Percentiles rank a stretch among this genome's conserved stretches.
Evolutionary conservation across 441 rosid genomes (phyloP).

Genomic region (Biscutella laevigata): DNA sequence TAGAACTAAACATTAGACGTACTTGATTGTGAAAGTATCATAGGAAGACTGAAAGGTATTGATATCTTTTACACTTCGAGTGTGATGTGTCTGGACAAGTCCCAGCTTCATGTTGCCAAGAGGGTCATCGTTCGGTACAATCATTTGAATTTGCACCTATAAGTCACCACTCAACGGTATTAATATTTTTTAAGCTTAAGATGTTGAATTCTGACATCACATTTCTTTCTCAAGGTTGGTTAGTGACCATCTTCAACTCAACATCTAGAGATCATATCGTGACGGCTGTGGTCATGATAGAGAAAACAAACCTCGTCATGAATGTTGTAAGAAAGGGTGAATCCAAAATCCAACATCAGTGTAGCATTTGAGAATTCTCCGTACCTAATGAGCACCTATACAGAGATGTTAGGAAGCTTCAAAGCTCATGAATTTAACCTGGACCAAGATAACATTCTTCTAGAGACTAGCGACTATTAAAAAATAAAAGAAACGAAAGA

Average conservation of each 20-base stretch:
- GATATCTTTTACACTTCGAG: constrained; percentile 32
- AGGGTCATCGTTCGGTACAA: constrained; percentile 39
- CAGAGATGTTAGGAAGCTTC: background rate
- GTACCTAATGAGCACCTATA: constrained; percentile 56
- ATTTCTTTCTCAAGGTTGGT: constrained; percentile 4
- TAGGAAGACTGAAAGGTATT: constrained; percentile 32
- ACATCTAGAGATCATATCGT: constrained; percentile 5
- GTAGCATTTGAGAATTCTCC: constrained; percentile 73
- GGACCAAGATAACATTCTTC: background rate
- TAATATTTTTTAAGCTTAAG: background rate
- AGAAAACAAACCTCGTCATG: constrained; percentile 61
- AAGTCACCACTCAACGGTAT: constrained; percentile 14
- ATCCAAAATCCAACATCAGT: constrained; percentile 74
- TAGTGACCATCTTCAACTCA: constrained; percentile 3
- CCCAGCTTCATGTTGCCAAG: constrained; percentile 45
- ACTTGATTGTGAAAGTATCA: constrained; percentile 62
- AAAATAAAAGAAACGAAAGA: background rate
- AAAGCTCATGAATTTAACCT: background rate
- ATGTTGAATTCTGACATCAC: background rate
- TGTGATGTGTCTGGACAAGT: constrained; percentile 40
- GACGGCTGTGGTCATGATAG: background rate
- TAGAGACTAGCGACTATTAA: background rate
- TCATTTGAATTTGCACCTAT: constrained; percentile 54
- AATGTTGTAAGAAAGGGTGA: constrained; percentile 54
- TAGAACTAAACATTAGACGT: constrained; percentile 28